Base-by-base conservation (phyloP, 352 stramenopile genomes). In the Phytophthora pisi region DNA sequence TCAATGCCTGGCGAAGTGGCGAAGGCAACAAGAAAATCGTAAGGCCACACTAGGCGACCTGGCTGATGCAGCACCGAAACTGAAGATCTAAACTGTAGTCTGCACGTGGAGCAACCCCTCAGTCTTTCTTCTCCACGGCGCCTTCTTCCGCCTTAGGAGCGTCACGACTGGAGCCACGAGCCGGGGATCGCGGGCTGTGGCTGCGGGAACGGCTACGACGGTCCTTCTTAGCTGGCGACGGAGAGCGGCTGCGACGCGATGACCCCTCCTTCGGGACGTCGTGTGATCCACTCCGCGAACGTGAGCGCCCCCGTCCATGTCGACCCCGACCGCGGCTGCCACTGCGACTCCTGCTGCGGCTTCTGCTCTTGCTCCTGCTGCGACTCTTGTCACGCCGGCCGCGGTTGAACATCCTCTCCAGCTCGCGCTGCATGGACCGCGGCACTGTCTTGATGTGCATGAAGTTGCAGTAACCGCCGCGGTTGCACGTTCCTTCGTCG, bases 391-490 rank as follows among this genome's bases (percentile, higher is more conserved):
- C 68, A 15, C 56, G 49, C 20, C 52, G 69, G 16, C 72, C 73
- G n/a, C 81, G 85, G 60, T 97, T 96, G 68, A 93, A 97, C 57
- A 92, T 84, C 31, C 74, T 83, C 66, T 97, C 78, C 9, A 98
- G 74, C 61, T 98, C 91, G 30, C 81, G 80, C 68, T 93, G 77
- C 74, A 98, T 92, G 16, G 86, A 80, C 1, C 83, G 77, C 7
- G 89, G 86, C 5, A 97, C 90, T 11, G 92, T 97, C 63, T 96
- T 92, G 60, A 99, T 97, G 78, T 99, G 98, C 96, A 99, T 99
- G 74, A 99, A 99, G 83, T 99, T 99, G 87, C 98, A 99, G 75
- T 99, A 99, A 15, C 96, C 96, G 20, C 98, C 98, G 20, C 97
- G 87, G 67, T 93, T 93, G 83, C 98, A 99, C 20, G 90, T 97